These are phyloP conservation scores for Erythrophleum ivorense DNA, from an alignment of 331 rosid species.

Conservation along the genomic window DNA sequence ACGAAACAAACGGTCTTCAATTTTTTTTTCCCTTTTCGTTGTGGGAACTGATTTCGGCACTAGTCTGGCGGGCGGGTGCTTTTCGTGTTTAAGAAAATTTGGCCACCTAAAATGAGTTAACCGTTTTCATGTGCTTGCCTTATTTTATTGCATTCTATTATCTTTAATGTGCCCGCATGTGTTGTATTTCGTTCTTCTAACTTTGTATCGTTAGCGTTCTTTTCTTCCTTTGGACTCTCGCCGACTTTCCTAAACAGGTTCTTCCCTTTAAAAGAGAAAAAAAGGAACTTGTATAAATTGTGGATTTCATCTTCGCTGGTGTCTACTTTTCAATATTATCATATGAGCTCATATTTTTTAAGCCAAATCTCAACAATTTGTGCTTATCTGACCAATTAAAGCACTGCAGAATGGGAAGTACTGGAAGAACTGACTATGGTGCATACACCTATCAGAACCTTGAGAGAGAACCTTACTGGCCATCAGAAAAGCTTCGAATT, in stretches of 20 bases:
- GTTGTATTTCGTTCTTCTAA: constrained; percentile 2
- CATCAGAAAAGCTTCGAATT: constrained; percentile 83
- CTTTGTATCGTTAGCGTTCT: constrained; percentile 30
- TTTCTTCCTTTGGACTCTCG: background rate
- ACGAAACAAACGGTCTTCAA: background rate
- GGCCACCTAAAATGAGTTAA: background rate
- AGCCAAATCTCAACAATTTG: constrained; percentile 5
- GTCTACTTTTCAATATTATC: background rate
- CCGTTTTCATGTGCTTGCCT: background rate
- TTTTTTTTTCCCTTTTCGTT: background rate
- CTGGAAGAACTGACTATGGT: constrained; percentile 67
- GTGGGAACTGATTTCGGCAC: background rate
- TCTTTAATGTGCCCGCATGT: constrained; percentile 31
- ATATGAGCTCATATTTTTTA: background rate
- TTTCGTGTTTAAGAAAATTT: background rate
- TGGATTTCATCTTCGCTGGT: background rate
- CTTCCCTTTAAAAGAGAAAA: constrained; percentile 10
- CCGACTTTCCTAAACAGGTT: background rate
- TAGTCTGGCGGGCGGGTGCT: background rate
- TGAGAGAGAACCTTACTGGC: constrained; percentile 95
- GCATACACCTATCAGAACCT: constrained; percentile 79
- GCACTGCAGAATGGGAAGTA: constrained; percentile 79
- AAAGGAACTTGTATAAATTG: constrained; percentile 7
- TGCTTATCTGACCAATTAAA: constrained; percentile 24
- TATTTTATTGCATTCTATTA: constrained; percentile 17